Conservation (phyloP, 2,329 filamentous ascomycete species). For the Monascus ruber region DNA sequence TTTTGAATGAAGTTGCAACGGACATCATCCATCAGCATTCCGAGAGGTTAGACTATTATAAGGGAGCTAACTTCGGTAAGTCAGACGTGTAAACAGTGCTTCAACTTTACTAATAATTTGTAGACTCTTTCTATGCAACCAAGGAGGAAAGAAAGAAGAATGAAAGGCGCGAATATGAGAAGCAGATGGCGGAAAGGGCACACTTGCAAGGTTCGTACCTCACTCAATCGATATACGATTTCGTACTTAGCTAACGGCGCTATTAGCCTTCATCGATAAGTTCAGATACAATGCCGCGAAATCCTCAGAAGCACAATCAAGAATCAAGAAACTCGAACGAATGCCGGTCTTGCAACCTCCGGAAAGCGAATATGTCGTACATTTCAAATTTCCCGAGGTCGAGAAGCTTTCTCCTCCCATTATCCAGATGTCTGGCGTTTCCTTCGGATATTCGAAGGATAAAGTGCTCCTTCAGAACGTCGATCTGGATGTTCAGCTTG, state of each 20-base stretch:
- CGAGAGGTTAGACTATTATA: slow-evolving; percentile 95
- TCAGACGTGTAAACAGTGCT: slow-evolving; percentile 1
- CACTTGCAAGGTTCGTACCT: slow-evolving; percentile 59
- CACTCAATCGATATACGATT: not conserved
- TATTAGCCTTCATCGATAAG: slow-evolving; percentile 85
- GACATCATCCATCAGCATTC: slow-evolving; percentile 99
- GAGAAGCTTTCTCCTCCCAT: slow-evolving; percentile 97
- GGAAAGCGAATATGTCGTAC: slow-evolving; percentile 87
- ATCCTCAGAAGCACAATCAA: slow-evolving; percentile 92
- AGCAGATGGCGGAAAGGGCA: slow-evolving; percentile 86
- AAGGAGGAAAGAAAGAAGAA: slow-evolving; percentile 96
- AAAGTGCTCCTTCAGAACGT: slow-evolving; percentile 72
- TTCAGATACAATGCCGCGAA: slow-evolving; percentile 99
- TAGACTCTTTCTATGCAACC: slow-evolving; percentile 88
- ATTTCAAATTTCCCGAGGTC: slow-evolving; percentile 95
- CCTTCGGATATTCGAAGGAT: slow-evolving; percentile 76
- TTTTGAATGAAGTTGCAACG: slow-evolving; percentile 97
- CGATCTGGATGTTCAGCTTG: slow-evolving; percentile 91
- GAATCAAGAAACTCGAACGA: slow-evolving; percentile 97
- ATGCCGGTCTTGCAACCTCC: slow-evolving; percentile 88
- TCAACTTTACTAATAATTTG: slow-evolving; percentile 9
- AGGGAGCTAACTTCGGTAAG: slow-evolving; percentile 75
- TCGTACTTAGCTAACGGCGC: slow-evolving; percentile 1
- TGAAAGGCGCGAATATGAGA: slow-evolving; percentile 94
- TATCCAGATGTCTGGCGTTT: slow-evolving; percentile 88